phyloP scores from a whole-genome alignment of 2,329 filamentous ascomycete species.

The Ceratocystis cubensis region DNA sequence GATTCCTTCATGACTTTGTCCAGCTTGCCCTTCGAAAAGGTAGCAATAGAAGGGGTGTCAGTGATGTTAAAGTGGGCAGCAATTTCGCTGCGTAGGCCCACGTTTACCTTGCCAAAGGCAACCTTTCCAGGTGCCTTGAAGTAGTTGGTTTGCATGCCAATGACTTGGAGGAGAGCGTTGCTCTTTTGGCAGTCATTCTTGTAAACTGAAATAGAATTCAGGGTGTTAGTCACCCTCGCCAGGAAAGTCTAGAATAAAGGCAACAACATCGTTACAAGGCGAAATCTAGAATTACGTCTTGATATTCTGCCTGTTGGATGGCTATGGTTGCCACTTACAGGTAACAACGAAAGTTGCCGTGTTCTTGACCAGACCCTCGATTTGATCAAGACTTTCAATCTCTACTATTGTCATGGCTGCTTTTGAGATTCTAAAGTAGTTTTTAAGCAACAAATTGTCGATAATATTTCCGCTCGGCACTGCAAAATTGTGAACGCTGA shows the following conservation, averaged over 20 bases:
- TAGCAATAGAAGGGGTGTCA: conserved; percentile 79
- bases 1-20: conserved; percentile 31
- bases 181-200: conserved; percentile 79
- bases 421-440: not conserved
- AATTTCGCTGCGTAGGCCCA: conserved; percentile 62
- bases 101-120: conserved; percentile 80
- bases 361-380: conserved; percentile 53
- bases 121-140: conserved; percentile 61
- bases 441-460: not conserved
- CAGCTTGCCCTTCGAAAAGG: conserved; percentile 59
- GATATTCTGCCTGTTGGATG: not conserved
- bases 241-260: not conserved
- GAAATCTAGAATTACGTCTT: not conserved
- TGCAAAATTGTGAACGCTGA: not conserved
- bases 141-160: conserved; percentile 58
- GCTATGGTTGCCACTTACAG: conserved; percentile 47
- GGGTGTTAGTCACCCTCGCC: not conserved
- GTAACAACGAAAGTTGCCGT: conserved; percentile 75
- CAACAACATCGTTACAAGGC: not conserved
- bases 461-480: not conserved
- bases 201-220: conserved; percentile 48
- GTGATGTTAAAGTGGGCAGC: conserved; percentile 60
- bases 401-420: conserved; percentile 12
- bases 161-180: conserved; percentile 70
- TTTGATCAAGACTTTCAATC: conserved; percentile 45